These are phyloP conservation scores for Fraxinus ornus DNA, from an alignment of 305 asterid genomes.

Conservation along the genomic window DNA sequence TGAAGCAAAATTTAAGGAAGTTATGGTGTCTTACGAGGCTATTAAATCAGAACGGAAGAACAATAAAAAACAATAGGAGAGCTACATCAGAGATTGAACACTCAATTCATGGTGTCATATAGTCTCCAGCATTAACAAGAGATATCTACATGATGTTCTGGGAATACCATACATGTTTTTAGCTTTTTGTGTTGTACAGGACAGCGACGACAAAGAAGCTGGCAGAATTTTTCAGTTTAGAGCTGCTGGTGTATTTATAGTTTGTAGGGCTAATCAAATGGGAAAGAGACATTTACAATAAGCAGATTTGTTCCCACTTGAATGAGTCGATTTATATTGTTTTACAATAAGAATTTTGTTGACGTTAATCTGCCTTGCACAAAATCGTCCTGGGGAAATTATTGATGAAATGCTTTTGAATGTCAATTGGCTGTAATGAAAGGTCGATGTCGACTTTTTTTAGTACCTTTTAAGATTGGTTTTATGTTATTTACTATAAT, in stretches of 20 bases:
- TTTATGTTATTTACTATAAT: not conserved
- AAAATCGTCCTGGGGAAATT: not conserved
- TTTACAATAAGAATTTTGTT: not conserved
- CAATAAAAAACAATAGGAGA: slow-evolving; percentile 10
- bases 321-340: not conserved
- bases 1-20: slow-evolving; percentile 85
- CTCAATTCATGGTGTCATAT: not conserved
- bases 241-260: not conserved
- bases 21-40: slow-evolving; percentile 84
- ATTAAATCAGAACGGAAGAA: slow-evolving; percentile 72
- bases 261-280: not conserved
- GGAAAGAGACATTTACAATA: not conserved
- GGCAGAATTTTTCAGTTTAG: not conserved
- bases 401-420: not conserved
- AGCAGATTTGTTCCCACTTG: not conserved
- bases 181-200: not conserved
- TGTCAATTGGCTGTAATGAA: not conserved
- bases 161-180: not conserved
- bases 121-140: not conserved
- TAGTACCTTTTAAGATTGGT: not conserved
- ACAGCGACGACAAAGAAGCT: not conserved
- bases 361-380: not conserved
- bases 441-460: not conserved
- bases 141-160: not conserved
- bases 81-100: not conserved